A percentile compares a stretch with the other conserved stretches of the same genome.
These are phyloP conservation scores for Inonotus hispidus DNA, from an alignment of 1,284 basidiomycete genomes.

Conservation along the genomic window DNA sequence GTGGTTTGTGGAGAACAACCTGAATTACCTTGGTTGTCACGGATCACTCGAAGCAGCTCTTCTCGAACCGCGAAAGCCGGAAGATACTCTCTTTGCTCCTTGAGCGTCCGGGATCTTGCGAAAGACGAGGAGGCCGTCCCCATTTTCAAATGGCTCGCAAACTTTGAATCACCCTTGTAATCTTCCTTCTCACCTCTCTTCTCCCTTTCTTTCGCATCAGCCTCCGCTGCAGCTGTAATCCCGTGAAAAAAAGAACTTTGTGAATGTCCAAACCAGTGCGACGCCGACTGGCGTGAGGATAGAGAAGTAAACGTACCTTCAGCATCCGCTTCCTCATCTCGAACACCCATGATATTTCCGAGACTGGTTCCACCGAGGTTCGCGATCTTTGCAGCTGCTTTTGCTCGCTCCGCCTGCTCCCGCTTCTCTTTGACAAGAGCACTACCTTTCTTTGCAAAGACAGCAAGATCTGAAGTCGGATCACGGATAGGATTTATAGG, in stretches of 20 bases:
- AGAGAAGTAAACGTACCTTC: conserved; percentile 54
- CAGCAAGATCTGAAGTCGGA: conserved; percentile 88
- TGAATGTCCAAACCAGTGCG: conserved; percentile 68
- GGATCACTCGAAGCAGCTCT: conserved; percentile 82
- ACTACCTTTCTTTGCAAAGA: conserved; percentile 95
- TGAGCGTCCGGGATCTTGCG: conserved; percentile 78
- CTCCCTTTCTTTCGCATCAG: conserved; percentile 38
- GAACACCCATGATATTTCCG: conserved; percentile 97
- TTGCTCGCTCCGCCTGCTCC: conserved; percentile 92
- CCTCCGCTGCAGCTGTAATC: conserved; percentile 48
- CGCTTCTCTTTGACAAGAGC: conserved; percentile 91
- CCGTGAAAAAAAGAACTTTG: conserved; percentile 41
- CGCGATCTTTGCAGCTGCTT: conserved; percentile 93
- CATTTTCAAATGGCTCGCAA: conserved; percentile 85
- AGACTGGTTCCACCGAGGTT: conserved; percentile 88
- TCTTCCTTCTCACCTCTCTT: conserved; percentile 60
- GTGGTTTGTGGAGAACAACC: not conserved
- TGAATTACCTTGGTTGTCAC: conserved; percentile 90
- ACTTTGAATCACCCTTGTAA: conserved; percentile 94
- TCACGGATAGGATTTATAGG: conserved; percentile 97
- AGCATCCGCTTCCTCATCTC: conserved; percentile 87
- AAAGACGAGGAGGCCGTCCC: conserved; percentile 79
- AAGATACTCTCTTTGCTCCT: conserved; percentile 94
- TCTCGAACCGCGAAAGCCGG: conserved; percentile 98
- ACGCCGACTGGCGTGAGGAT: conserved; percentile 19